Conservation (phyloP, 768 basidiomycete genomes). For the Ephemerocybe angulata region DNA sequence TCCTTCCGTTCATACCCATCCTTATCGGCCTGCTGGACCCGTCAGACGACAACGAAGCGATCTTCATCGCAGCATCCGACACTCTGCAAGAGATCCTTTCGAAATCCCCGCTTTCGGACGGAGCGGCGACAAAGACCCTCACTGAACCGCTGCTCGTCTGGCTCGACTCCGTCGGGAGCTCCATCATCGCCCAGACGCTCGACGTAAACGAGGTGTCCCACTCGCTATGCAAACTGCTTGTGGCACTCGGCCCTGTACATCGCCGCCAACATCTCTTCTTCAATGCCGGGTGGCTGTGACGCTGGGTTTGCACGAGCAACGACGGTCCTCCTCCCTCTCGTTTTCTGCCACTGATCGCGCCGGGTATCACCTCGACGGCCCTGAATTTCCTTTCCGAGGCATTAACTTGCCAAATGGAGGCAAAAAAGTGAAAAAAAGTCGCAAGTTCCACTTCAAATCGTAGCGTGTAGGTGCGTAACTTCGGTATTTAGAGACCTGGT, state of each 20-base stretch:
- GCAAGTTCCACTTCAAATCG: too few species aligned
- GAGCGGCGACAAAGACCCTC: slow-evolving; percentile 63
- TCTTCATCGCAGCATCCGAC: slow-evolving; percentile 65
- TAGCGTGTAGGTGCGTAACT: too few species aligned
- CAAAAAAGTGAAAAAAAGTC: too few species aligned
- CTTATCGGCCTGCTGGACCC: slow-evolving; percentile 64
- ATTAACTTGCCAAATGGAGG: too few species aligned
- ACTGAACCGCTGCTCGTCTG: slow-evolving; percentile 87
- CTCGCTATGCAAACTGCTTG: slow-evolving; percentile 77
- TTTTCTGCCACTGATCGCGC: too few species aligned
- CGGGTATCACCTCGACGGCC: too few species aligned
- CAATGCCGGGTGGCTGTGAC: too few species aligned
- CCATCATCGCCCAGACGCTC: slow-evolving; percentile 37
- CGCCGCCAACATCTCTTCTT: slow-evolving; percentile 65
- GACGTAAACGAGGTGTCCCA: slow-evolving; percentile 56
- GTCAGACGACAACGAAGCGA: slow-evolving; percentile 44
- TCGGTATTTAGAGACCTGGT: too few species aligned
- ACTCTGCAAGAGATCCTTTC: slow-evolving; percentile 76
- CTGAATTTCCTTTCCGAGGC: too few species aligned
- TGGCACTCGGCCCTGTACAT: slow-evolving; percentile 74
- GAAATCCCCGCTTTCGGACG: slow-evolving; percentile 68
- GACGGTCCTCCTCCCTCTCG: too few species aligned
- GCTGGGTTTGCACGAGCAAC: too few species aligned
- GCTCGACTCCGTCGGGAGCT: slow-evolving; percentile 54
- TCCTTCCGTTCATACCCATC: slow-evolving; percentile 62